Evolutionary conservation across 495 filamentous ascomycete species (phyloP).

Genomic region (Penicillium taxi): DNA sequence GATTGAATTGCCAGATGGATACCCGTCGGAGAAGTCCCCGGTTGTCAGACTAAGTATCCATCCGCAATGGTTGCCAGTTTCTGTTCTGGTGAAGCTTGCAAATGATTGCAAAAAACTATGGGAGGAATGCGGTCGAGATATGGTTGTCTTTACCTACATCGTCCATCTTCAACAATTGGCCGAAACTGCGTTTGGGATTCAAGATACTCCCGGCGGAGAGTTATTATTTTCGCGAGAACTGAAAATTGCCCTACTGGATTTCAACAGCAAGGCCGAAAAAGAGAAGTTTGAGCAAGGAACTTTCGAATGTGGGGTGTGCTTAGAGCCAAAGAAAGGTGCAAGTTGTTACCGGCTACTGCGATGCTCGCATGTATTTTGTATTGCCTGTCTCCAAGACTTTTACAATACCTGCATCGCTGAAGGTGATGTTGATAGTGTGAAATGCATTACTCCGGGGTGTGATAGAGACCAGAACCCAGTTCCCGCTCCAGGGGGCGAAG

Average conservation of each 20-base stretch:
- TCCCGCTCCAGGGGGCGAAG: constrained; percentile 8
- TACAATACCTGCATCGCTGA: constrained; percentile 82
- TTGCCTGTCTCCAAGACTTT: constrained; percentile 74
- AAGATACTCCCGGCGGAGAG: constrained; percentile 41
- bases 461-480: constrained; percentile 46
- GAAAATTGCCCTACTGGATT: constrained; percentile 69
- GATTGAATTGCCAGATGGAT: constrained; percentile 64
- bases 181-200: constrained; percentile 68
- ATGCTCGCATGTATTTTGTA: constrained; percentile 89
- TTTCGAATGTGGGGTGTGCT: constrained; percentile 83
- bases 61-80: constrained; percentile 62
- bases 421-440: constrained; percentile 69
- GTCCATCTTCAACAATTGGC: constrained; percentile 76
- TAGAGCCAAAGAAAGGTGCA: constrained; percentile 85
- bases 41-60: constrained; percentile 53
- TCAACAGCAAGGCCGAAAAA: constrained; percentile 63
- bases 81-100: constrained; percentile 50
- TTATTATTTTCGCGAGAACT: constrained; percentile 41
- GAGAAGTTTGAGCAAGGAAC: constrained; percentile 74
- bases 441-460: constrained; percentile 70
- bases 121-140: constrained; percentile 71
- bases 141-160: constrained; percentile 78
- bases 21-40: constrained; percentile 64
- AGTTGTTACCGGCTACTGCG: constrained; percentile 68
- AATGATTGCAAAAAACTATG: constrained; percentile 58